phyloP scores from a whole-genome alignment of 177 flowering plant species.

The Telopea speciosissima region DNA sequence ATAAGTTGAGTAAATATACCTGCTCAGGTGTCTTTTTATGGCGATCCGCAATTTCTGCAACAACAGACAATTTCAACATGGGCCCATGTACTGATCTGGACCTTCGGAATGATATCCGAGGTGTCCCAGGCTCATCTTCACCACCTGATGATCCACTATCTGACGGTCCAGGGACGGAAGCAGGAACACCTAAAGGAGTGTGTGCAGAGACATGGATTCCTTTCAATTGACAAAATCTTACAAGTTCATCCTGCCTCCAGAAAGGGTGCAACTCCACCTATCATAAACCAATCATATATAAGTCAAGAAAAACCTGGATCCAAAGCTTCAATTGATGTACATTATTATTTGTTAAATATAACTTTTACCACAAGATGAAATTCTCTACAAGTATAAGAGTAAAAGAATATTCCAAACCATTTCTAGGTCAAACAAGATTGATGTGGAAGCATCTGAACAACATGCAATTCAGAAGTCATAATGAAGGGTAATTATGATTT shows the following conservation, averaged over 20 bases:
- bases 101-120: conserved; percentile 54
- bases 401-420: neutral
- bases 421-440: neutral
- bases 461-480: neutral
- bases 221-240: conserved; percentile 54
- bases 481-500: neutral
- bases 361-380: neutral
- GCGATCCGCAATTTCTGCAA: conserved; percentile 50
- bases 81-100: conserved; percentile 68
- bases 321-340: neutral
- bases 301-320: neutral
- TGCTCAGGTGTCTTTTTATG: conserved; percentile 62
- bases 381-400: neutral
- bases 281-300: conserved; percentile 9
- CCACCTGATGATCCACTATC: conserved; percentile 54
- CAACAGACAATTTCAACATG: conserved; percentile 58
- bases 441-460: neutral
- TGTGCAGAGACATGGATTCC: conserved; percentile 73
- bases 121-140: conserved; percentile 66
- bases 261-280: conserved; percentile 69
- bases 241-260: conserved; percentile 71
- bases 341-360: too few species aligned
- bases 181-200: conserved; percentile 63
- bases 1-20: conserved; percentile 29
- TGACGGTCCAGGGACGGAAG: conserved; percentile 33